Base-by-base conservation (phyloP, 176 grass and related monocot species). In the Avena eriantha region DNA sequence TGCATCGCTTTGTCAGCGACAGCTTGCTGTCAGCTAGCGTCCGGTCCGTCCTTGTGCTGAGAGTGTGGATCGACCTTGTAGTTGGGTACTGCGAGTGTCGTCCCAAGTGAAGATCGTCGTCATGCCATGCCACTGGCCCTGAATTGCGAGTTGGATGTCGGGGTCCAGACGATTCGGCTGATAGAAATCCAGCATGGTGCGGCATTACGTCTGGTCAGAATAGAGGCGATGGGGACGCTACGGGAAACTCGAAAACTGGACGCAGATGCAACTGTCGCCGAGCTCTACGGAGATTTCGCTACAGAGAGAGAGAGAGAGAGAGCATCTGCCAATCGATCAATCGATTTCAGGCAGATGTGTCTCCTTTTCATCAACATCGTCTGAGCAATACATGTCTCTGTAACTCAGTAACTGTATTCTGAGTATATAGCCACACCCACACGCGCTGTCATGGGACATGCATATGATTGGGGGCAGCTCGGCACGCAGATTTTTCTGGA, bases 361-460 rank as follows among this genome's bases (percentile, higher is more conserved):
- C 85, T 84, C 89, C 85, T 49, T 80, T 73, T 80, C 69, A 91
- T 87, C 85, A 75, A 43, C 89, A 87, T 91, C 85, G 58, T 91
- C 85, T 68, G 45, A 84, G 76, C 79, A 78, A 24, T 7, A 50
- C 51, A 46, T 77, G 10, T 86, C 18, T 22, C 6, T 41, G 6
- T 41, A 41, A 41, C 39, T 41, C 29, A 29, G 29, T 29, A 29
- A 23, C 39, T 7, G 39, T 41, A 41, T 41, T 39, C 36, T 39
- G 5, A 39, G 5, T 29, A 29, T 29, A 29, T 29, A 29, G 29
- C 29, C 29, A 29, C 29, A 29, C 0, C 29, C 29, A 29, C 29
- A 29, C 29, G 29, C 29, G 29, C 0, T 29, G 29, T 29, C 29
- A 29, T 29, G 29, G 29, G 29, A 29, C 29, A 29, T 29, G 29